A percentile compares a stretch with the other conserved stretches of the same genome.
Conservation (phyloP, 495 filamentous ascomycete genomes). For the Coniosporium apollinis region DNA sequence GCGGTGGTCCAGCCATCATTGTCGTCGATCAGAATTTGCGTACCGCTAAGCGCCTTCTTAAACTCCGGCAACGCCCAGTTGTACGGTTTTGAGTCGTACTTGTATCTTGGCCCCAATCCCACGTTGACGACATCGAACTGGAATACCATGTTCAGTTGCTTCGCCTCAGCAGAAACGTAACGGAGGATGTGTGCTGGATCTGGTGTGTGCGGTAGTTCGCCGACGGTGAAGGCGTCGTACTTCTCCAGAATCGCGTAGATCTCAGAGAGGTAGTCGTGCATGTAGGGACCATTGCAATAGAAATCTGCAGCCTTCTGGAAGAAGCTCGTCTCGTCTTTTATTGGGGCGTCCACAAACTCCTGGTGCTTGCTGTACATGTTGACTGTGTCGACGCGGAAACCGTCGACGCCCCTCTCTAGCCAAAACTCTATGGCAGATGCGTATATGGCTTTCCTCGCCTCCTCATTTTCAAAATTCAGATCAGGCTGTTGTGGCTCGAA, state of each 20-base stretch:
- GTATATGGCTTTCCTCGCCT: slow-evolving; percentile 45
- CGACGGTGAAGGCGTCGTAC: slow-evolving; percentile 49
- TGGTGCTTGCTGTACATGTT: slow-evolving; percentile 51
- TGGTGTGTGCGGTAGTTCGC: slow-evolving; percentile 48
- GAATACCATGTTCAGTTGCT: slow-evolving; percentile 62
- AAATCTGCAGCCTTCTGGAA: slow-evolving; percentile 39
- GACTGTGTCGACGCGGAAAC: slow-evolving; percentile 54
- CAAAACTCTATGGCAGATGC: slow-evolving; percentile 49
- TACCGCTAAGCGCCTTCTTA: slow-evolving; percentile 41
- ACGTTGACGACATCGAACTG: slow-evolving; percentile 39
- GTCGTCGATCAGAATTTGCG: slow-evolving; percentile 53
- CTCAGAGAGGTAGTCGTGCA: slow-evolving; percentile 48
- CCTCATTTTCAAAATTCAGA: slow-evolving; percentile 56
- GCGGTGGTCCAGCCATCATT: slow-evolving; percentile 56
- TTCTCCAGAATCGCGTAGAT: slow-evolving; percentile 44
- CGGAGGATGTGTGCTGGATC: slow-evolving; percentile 36
- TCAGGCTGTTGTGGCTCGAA: slow-evolving; percentile 52
- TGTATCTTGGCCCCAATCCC: background rate
- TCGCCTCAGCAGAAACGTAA: slow-evolving; percentile 37
- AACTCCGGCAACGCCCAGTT: slow-evolving; percentile 39
- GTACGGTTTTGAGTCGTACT: slow-evolving; percentile 13
- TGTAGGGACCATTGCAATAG: slow-evolving; percentile 46
- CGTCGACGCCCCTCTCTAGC: slow-evolving; percentile 49
- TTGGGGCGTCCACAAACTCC: slow-evolving; percentile 42
- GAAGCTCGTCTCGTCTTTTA: slow-evolving; percentile 30